Percentiles rank a stretch among this genome's conserved stretches.
phyloP scores from a whole-genome alignment of 495 filamentous ascomycete species.

The Mycothermus thermophilus region DNA sequence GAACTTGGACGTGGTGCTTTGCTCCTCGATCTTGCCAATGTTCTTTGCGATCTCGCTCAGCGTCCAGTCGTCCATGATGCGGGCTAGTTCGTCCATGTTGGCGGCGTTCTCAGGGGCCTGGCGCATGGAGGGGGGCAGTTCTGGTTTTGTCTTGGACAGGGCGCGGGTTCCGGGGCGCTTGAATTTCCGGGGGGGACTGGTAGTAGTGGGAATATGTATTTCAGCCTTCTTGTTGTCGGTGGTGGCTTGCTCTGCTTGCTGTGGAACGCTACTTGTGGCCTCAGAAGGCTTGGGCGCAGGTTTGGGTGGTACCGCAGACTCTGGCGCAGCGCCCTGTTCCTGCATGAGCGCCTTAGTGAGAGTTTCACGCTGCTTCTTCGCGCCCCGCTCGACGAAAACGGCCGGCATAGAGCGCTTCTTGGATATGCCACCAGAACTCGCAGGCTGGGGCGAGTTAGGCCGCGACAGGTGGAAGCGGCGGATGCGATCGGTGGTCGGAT shows the following conservation, averaged over 20 bases:
- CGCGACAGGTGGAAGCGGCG: slow-evolving; percentile 37
- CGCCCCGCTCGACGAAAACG: slow-evolving; percentile 35
- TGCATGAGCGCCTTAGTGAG: slow-evolving; percentile 1
- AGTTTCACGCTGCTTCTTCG: slow-evolving; percentile 18
- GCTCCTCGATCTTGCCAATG: slow-evolving; percentile 22
- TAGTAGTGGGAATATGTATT: too few relatives aligned
- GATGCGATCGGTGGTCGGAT: slow-evolving; percentile 6
- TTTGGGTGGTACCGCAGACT: too few relatives aligned
- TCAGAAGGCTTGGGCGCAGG: too few relatives aligned
- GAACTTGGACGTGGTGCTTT: slow-evolving; percentile 14
- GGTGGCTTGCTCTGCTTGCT: too few relatives aligned
- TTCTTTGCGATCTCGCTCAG: slow-evolving; percentile 35
- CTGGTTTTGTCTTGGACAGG: not conserved
- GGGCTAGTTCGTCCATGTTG: slow-evolving; percentile 31
- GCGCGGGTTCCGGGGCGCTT: not conserved
- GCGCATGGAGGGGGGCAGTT: slow-evolving; percentile 26
- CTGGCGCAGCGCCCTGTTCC: not conserved
- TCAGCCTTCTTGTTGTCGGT: too few relatives aligned
- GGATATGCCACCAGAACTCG: slow-evolving; percentile 14
- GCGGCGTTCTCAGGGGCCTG: slow-evolving; percentile 26
- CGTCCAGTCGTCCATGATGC: slow-evolving; percentile 36
- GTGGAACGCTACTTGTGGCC: too few relatives aligned
- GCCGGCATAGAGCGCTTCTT: slow-evolving; percentile 28
- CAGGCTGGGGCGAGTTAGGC: slow-evolving; percentile 12
- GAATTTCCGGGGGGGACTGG: not conserved